Evolutionary conservation across 805 yeast genomes (phyloP).

Genomic region (Monosporozyma solicola): DNA sequence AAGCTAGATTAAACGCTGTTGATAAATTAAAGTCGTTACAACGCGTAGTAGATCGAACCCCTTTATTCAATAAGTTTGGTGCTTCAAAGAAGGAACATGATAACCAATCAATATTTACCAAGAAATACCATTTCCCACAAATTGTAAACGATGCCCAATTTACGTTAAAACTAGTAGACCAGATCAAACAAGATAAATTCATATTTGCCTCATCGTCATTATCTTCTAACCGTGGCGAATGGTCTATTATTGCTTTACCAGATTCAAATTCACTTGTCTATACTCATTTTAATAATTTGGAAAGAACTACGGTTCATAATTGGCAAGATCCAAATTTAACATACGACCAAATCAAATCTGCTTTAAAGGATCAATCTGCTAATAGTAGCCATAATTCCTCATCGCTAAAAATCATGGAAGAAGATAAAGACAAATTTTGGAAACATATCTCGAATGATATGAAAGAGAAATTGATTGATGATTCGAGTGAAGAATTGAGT

Average conservation of each 20-base stretch:
- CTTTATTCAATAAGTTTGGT: slow-evolving; percentile 12
- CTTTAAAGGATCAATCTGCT: not conserved
- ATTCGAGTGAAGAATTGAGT: slow-evolving; percentile 3
- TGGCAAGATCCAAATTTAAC: slow-evolving; percentile 22
- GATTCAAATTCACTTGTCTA: slow-evolving; percentile 35
- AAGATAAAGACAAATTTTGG: slow-evolving; percentile 25
- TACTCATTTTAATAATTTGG: slow-evolving; percentile 50
- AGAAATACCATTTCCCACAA: not conserved
- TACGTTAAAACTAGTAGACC: slow-evolving; percentile 48
- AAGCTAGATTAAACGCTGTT: not conserved
- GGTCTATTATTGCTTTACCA: slow-evolving; percentile 81
- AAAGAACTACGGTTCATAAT: slow-evolving; percentile 22
- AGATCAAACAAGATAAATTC: slow-evolving; percentile 31
- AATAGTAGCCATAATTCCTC: not conserved
- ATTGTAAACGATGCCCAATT: slow-evolving; percentile 13
- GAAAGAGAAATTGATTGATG: slow-evolving; percentile 14
- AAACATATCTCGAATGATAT: slow-evolving; percentile 20
- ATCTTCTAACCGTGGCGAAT: slow-evolving; percentile 44
- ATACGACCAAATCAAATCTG: not conserved
- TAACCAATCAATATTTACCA: not conserved
- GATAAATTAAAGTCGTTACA: slow-evolving; percentile 5
- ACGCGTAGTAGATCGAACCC: slow-evolving; percentile 20
- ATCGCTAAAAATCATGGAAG: slow-evolving; percentile 8
- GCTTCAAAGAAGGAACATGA: not conserved
- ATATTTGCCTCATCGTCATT: slow-evolving; percentile 63